Evolutionary conservation across 768 basidiomycete genomes (phyloP).

Genomic region (Lactifluus echinatus): DNA sequence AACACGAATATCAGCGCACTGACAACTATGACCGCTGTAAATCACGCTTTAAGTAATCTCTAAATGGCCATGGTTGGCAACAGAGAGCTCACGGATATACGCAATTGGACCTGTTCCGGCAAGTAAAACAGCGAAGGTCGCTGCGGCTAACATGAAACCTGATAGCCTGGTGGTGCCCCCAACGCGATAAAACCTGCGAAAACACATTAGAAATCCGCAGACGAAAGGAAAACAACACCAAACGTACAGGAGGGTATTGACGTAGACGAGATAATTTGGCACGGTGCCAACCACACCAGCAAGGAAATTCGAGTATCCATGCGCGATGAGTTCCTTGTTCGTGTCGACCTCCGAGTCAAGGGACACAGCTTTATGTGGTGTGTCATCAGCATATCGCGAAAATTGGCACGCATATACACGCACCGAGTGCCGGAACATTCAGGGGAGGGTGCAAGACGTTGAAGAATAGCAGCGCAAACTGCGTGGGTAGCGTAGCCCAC

Average conservation of each 20-base stretch:
- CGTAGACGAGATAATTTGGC: conserved; percentile 84
- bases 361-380: conserved; percentile 56
- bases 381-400: neutral
- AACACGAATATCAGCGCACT: conserved; percentile 89
- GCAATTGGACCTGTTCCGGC: conserved; percentile 87
- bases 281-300: conserved; percentile 78
- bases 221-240: neutral
- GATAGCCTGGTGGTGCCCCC: conserved; percentile 81
- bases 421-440: conserved; percentile 84
- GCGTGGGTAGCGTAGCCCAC: conserved; percentile 83
- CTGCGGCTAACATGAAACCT: conserved; percentile 75
- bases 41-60: neutral
- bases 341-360: conserved; percentile 85
- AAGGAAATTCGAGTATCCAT: conserved; percentile 85
- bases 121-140: conserved; percentile 61
- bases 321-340: conserved; percentile 84
- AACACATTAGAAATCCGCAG: conserved; percentile 17
- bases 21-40: conserved; percentile 80
- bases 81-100: conserved; percentile 64
- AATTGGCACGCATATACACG: conserved; percentile 17
- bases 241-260: conserved; percentile 47
- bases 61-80: neutral
- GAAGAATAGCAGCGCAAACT: conserved; percentile 87
- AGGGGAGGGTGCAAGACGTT: conserved; percentile 78
- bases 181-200: conserved; percentile 75